phyloP scores from a whole-genome alignment of 176 grass and related monocot species.

The Ensete ventricosum region DNA sequence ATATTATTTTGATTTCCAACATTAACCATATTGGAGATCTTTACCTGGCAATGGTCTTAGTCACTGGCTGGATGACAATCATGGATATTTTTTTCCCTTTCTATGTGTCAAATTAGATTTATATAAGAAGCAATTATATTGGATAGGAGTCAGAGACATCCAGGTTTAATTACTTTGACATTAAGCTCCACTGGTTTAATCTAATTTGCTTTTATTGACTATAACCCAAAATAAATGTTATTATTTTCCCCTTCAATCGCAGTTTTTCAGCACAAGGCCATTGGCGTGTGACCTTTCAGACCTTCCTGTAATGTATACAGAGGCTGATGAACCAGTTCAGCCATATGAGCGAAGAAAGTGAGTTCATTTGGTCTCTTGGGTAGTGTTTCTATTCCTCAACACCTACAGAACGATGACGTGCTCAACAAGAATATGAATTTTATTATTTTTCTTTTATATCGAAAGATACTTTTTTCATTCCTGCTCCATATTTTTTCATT shows the following conservation, averaged over 20 bases:
- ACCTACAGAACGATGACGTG: too few species aligned
- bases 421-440: too few species aligned
- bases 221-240: neutral
- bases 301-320: neutral
- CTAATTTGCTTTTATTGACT: neutral
- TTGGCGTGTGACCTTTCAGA: neutral
- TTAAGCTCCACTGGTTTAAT: neutral
- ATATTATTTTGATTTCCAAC: too few species aligned
- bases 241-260: neutral
- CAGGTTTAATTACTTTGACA: neutral
- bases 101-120: neutral
- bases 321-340: slow-evolving; percentile 3
- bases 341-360: neutral
- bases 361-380: neutral
- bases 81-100: neutral
- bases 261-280: slow-evolving; percentile 4
- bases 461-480: too few species aligned
- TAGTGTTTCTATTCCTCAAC: neutral
- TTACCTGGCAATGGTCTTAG: too few species aligned
- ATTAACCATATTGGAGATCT: too few species aligned
- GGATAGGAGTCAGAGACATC: too few species aligned
- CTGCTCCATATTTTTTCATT: too few species aligned
- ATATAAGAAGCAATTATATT: too few species aligned
- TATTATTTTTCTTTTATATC: too few species aligned
- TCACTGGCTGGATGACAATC: neutral